phyloP scores from a whole-genome alignment of 192 early-diverging fungal genomes.

The Glomus cerebriforme region DNA sequence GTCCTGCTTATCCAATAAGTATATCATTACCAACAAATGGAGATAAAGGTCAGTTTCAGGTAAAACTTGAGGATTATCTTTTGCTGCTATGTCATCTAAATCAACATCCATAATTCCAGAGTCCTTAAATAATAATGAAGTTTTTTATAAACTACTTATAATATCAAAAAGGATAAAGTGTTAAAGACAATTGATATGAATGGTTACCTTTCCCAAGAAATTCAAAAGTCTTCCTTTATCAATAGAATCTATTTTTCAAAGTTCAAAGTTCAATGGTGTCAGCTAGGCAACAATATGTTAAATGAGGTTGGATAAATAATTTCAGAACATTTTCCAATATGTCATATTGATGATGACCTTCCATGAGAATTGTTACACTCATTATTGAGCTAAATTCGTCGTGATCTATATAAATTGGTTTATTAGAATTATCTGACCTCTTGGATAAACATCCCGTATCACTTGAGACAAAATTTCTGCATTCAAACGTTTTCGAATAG shows the following conservation, averaged over 20 bases:
- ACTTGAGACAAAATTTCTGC: conserved; percentile 61
- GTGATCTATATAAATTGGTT: background rate
- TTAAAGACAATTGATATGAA: background rate
- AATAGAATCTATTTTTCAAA: conserved; percentile 34
- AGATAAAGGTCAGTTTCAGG: conserved; percentile 90
- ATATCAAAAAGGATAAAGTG: background rate
- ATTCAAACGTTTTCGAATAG: conserved; percentile 79
- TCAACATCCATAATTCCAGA: conserved; percentile 54
- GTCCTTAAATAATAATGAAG: conserved; percentile 34
- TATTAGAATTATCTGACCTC: conserved; percentile 40
- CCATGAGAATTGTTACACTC: background rate
- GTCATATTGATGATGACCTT: conserved; percentile 9
- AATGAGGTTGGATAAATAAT: background rate
- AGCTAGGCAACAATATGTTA: background rate
- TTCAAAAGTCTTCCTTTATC: conserved; percentile 38
- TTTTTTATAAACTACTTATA: background rate
- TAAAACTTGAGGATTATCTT: conserved; percentile 34
- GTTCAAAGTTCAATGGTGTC: conserved; percentile 24
- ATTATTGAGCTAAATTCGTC: background rate
- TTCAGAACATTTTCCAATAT: background rate
- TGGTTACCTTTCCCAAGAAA: conserved; percentile 42
- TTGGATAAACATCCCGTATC: conserved; percentile 53
- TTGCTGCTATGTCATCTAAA: conserved; percentile 41
- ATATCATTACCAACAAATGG: conserved; percentile 77
- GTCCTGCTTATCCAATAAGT: conserved; percentile 77